phyloP scores from a whole-genome alignment of 331 rosid genomes.

The Rosa hybrid region DNA sequence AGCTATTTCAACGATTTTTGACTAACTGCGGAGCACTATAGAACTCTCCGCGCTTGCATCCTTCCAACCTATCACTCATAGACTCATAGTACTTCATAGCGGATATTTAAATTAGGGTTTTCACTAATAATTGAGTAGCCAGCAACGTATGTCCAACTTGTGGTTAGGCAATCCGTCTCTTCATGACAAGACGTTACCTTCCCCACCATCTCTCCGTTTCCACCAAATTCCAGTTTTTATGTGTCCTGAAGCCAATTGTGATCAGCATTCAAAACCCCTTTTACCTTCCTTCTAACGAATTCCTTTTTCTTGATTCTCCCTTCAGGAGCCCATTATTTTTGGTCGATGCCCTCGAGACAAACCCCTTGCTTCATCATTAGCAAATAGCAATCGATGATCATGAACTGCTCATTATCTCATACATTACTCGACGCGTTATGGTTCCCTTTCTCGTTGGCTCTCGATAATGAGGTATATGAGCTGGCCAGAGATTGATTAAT shows the following conservation, averaged over 20 bases:
- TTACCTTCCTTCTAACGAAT: background rate
- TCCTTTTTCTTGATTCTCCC: background rate
- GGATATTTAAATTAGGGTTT: background rate
- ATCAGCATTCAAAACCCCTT: background rate
- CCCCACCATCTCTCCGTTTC: conserved; percentile 3
- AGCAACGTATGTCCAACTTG: background rate
- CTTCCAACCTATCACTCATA: no score
- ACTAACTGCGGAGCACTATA: no score
- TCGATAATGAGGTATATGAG: background rate
- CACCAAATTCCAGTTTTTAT: background rate
- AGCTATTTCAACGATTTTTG: no score
- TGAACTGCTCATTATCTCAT: background rate
- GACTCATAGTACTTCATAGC: no score
- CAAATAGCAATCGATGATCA: background rate
- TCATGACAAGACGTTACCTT: background rate
- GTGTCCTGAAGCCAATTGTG: conserved; percentile 5
- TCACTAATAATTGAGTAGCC: background rate
- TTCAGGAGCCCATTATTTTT: conserved; percentile 7
- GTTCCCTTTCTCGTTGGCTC: background rate
- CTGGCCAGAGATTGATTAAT: background rate
- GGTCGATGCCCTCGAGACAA: background rate
- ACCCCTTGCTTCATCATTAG: background rate
- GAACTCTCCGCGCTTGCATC: no score
- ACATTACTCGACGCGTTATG: background rate
- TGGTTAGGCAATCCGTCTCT: conserved; percentile 11